phyloP scores from a whole-genome alignment of 2,329 filamentous ascomycete genomes.

The Fusarium sp. region DNA sequence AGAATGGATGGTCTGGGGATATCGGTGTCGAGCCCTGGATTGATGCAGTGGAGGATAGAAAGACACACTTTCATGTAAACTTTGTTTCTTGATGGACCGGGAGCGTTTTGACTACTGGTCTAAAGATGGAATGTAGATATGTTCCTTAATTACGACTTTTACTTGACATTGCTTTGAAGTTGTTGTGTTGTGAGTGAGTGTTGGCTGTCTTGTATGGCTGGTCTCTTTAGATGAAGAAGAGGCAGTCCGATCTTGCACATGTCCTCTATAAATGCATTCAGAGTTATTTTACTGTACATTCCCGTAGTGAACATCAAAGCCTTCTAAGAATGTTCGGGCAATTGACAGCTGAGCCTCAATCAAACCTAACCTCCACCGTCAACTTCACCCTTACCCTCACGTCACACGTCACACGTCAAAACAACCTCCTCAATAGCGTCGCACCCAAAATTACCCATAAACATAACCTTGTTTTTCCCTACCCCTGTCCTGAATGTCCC shows the following conservation, averaged over 20 bases:
- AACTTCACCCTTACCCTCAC: neutral
- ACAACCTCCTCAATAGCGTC: constrained; percentile 1
- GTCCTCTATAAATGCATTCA: neutral
- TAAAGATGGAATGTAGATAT: neutral
- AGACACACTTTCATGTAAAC: constrained; percentile 7
- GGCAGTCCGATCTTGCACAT: too few relatives aligned
- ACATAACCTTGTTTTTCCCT: constrained; percentile 30
- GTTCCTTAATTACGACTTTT: constrained; percentile 1
- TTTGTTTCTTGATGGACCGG: neutral
- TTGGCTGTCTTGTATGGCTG: too few relatives aligned
- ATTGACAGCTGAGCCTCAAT: neutral
- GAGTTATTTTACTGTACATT: accelerated
- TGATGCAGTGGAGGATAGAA: constrained; percentile 29
- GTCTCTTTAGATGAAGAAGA: neutral
- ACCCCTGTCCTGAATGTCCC: neutral
- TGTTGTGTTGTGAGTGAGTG: neutral
- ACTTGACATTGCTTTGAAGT: neutral
- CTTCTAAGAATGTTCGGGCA: accelerated
- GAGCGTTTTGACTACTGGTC: neutral
- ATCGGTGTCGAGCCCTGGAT: constrained; percentile 19
- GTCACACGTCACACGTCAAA: constrained; percentile 11
- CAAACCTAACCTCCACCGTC: neutral
- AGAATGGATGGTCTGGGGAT: neutral
- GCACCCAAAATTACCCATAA: constrained; percentile 21
- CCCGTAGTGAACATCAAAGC: neutral